Evolutionary conservation across 768 basidiomycete species (phyloP).

Genomic region (Trametes gibbosa): DNA sequence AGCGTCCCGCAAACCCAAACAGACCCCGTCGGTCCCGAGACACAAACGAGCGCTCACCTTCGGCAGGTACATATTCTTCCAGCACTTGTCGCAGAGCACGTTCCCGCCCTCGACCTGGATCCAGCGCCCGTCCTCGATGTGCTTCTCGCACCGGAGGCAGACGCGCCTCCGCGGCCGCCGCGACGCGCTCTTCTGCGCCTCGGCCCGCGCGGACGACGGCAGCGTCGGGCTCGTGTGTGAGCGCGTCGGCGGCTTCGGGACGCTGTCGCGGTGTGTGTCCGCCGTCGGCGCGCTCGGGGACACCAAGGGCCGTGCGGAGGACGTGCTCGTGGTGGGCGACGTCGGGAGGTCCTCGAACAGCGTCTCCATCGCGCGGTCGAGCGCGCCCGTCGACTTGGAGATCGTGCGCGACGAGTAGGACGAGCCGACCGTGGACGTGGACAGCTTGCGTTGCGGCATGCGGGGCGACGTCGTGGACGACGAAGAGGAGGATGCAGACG

Average conservation of each 20-base stretch:
- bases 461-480: constrained; percentile 22
- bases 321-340: constrained; percentile 33
- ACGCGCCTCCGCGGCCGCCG: constrained; percentile 25
- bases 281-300: constrained; percentile 31
- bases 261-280: constrained; percentile 43
- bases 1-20: too few relatives aligned
- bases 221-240: constrained; percentile 50
- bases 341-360: constrained; percentile 42
- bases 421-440: constrained; percentile 28
- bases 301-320: constrained; percentile 11
- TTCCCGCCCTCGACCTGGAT: constrained; percentile 71
- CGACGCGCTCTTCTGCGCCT: constrained; percentile 25
- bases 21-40: too few relatives aligned
- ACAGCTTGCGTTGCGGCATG: constrained; percentile 28
- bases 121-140: constrained; percentile 80
- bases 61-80: constrained; percentile 96
- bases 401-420: constrained; percentile 26
- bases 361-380: constrained; percentile 51
- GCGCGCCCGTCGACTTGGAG: constrained; percentile 37
- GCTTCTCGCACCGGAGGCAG: constrained; percentile 68
- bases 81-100: constrained; percentile 85
- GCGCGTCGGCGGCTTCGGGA: constrained; percentile 57
- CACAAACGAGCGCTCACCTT: constrained; percentile 51
- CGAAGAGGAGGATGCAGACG: constrained; percentile 8
- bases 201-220: constrained; percentile 24